Conservation (phyloP, 495 filamentous ascomycete species). For the Tuber umbilicatum region DNA sequence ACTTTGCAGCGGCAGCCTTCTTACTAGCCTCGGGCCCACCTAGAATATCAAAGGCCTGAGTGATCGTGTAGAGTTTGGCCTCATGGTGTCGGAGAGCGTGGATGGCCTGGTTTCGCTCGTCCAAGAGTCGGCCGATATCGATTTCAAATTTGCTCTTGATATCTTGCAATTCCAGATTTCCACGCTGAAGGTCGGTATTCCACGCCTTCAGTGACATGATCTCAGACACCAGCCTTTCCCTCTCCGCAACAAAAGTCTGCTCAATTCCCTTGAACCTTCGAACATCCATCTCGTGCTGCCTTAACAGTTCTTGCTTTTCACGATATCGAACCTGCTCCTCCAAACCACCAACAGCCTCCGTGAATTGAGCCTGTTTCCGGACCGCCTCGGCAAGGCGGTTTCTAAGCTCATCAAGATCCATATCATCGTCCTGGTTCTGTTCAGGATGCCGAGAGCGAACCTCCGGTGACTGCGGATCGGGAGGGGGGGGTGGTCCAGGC, state of each 20-base stretch:
- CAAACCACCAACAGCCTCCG: slow-evolving; percentile 22
- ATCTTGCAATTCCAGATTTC: slow-evolving; percentile 37
- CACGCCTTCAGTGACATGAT: slow-evolving; percentile 24
- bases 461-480: slow-evolving; percentile 24
- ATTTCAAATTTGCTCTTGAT: slow-evolving; percentile 25
- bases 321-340: slow-evolving; percentile 24
- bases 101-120: slow-evolving; percentile 23
- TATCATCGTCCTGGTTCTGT: slow-evolving; percentile 32
- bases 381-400: slow-evolving; percentile 25
- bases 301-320: slow-evolving; percentile 27
- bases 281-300: slow-evolving; percentile 33
- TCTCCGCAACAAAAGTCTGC: slow-evolving; percentile 13
- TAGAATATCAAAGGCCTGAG: neutral
- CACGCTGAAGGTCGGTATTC: slow-evolving; percentile 32
- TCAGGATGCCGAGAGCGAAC: slow-evolving; percentile 18
- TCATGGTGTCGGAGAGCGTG: slow-evolving; percentile 11
- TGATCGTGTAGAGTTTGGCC: slow-evolving; percentile 11
- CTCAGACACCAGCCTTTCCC: slow-evolving; percentile 22
- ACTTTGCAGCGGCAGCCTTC: slow-evolving; percentile 14
- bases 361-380: slow-evolving; percentile 25
- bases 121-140: slow-evolving; percentile 22
- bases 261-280: slow-evolving; percentile 32
- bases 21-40: slow-evolving; percentile 2
- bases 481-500: slow-evolving; percentile 13
- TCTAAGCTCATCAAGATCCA: slow-evolving; percentile 30